These are phyloP conservation scores for Cyclotella sp. DNA, from an alignment of 108 stramenopile genomes.

Conservation along the genomic window DNA sequence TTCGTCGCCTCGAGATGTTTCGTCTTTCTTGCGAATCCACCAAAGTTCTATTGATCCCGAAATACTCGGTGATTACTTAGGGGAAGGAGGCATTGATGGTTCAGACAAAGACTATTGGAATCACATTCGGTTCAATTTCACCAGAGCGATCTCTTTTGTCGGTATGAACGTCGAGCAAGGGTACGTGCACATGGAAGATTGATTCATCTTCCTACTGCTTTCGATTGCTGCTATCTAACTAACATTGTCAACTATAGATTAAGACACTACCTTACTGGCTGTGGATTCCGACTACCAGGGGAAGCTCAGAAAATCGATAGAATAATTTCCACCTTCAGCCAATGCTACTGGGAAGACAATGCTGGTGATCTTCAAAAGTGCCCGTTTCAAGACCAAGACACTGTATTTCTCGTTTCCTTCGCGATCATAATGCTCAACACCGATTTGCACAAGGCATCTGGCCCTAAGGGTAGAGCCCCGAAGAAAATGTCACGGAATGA, in stretches of 20 bases:
- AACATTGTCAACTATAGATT: slow-evolving; percentile 44
- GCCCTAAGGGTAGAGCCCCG: slow-evolving; percentile 41
- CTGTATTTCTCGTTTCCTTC: slow-evolving; percentile 92
- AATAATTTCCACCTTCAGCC: slow-evolving; percentile 88
- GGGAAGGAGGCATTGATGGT: slow-evolving; percentile 76
- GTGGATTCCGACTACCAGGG: slow-evolving; percentile 95
- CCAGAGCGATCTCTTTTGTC: slow-evolving; percentile 92
- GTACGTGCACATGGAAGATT: slow-evolving; percentile 42
- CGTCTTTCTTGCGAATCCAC: slow-evolving; percentile 89
- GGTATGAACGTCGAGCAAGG: slow-evolving; percentile 94
- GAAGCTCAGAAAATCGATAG: slow-evolving; percentile 97
- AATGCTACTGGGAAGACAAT: slow-evolving; percentile 98
- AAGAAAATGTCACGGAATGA: slow-evolving; percentile 92
- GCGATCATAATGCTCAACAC: slow-evolving; percentile 99
- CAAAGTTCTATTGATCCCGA: slow-evolving; percentile 75
- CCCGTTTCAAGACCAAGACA: slow-evolving; percentile 91
- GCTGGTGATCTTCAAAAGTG: slow-evolving; percentile 76
- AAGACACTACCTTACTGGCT: slow-evolving; percentile 88
- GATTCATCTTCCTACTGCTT: background rate
- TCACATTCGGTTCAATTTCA: slow-evolving; percentile 83
- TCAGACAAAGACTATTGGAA: slow-evolving; percentile 90
- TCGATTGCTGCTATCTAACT: background rate
- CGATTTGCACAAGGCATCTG: slow-evolving; percentile 88
- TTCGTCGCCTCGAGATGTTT: slow-evolving; percentile 89
- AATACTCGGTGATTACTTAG: slow-evolving; percentile 91